A percentile compares a stretch with the other conserved stretches of the same genome.
These are phyloP conservation scores for Solioccasus polychromus DNA, from an alignment of 768 basidiomycete species.

Conservation along the genomic window DNA sequence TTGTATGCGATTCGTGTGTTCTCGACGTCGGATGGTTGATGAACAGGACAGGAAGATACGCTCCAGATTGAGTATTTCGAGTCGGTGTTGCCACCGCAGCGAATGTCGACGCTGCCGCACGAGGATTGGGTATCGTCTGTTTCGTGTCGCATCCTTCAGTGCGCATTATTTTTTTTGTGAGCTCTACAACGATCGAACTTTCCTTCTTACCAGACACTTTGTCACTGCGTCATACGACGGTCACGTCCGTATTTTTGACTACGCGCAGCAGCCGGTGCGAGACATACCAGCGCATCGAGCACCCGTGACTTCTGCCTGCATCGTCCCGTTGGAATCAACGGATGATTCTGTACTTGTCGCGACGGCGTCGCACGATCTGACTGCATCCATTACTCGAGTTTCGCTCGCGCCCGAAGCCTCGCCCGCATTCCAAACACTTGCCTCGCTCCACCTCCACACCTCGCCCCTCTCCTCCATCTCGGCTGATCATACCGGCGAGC, in stretches of 20 bases:
- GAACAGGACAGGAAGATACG: constrained; percentile 68
- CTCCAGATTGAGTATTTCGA: constrained; percentile 92
- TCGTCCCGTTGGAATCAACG: constrained; percentile 40
- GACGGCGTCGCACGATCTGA: constrained; percentile 78
- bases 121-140: constrained; percentile 94
- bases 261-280: constrained; percentile 55
- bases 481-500: constrained; percentile 50
- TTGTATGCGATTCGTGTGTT: background rate
- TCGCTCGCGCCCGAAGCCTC: constrained; percentile 9
- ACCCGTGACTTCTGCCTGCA: constrained; percentile 63
- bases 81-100: constrained; percentile 82
- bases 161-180: background rate
- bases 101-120: constrained; percentile 74
- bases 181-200: background rate
- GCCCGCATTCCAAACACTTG: constrained; percentile 36
- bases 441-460: constrained; percentile 82
- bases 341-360: constrained; percentile 46
- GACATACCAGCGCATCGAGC: constrained; percentile 55
- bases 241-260: constrained; percentile 68
- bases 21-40: constrained; percentile 5
- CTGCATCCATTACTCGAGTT: constrained; percentile 50
- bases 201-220: constrained; percentile 48
- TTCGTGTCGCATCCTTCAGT: constrained; percentile 40
- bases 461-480: constrained; percentile 72
- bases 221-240: constrained; percentile 83